Evolutionary conservation across 306 rosid genomes (phyloP).

Genomic region (Chamaecrista fasciculata): DNA sequence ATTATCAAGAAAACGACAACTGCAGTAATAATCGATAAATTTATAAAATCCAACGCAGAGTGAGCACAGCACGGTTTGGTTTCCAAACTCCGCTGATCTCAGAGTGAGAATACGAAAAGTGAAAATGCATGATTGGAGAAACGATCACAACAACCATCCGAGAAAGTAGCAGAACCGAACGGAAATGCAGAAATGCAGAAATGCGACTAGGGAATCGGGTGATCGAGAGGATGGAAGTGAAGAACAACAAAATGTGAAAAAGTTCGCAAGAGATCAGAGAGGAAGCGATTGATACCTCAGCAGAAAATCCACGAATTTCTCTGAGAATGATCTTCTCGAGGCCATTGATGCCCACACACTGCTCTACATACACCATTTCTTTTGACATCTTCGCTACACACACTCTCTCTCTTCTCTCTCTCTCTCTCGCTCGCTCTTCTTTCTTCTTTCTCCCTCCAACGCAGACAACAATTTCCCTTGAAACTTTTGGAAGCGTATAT

Average conservation of each 20-base stretch:
- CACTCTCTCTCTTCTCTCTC: neutral
- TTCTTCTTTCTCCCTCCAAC: neutral
- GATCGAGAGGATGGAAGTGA: neutral
- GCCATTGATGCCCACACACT: conserved; percentile 44
- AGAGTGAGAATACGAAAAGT: neutral
- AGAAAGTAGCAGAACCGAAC: neutral
- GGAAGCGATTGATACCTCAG: conserved; percentile 43
- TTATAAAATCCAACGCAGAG: no score
- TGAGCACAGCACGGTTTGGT: no score
- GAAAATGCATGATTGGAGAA: neutral
- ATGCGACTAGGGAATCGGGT: neutral
- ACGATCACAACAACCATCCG: neutral
- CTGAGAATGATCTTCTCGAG: conserved; percentile 58
- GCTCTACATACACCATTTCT: conserved; percentile 40
- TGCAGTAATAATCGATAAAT: no score
- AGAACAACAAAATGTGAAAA: neutral
- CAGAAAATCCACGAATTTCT: conserved; percentile 55
- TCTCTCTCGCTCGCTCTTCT: neutral
- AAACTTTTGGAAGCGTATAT: no score
- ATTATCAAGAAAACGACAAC: neutral
- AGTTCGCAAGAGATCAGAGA: neutral
- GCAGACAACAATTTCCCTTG: neutral
- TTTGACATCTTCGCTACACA: conserved; percentile 27
- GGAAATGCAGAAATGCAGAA: neutral
- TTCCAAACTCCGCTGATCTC: no score